Base-by-base conservation (phyloP, 306 rosid genomes). In the Pueraria montana region DNA sequence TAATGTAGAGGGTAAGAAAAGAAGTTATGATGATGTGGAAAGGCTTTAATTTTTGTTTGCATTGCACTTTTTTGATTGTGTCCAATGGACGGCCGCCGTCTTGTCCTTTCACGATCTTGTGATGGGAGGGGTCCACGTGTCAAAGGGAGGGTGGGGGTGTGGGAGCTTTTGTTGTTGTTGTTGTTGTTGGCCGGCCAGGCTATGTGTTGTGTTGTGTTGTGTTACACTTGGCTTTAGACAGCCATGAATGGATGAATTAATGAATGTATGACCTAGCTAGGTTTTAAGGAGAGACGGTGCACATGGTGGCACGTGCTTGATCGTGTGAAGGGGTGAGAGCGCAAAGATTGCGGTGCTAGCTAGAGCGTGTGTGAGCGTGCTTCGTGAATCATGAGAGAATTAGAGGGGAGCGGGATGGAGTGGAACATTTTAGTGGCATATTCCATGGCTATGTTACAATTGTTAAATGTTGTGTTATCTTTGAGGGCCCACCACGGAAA, bases 51-150 rank as follows among this genome's bases (percentile, higher is more conserved):
- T 63, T 40, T 48, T 50, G 86, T 43, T 4, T 79, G 71, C 52
- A 42, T 76, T 84, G 74, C 55, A 69, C 36, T 21, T 69, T 86
- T 86, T 83, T 53, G 53, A 8, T 84, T 68, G 74, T 69, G 82
- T 56, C 78, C 74, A 87, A 87, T 90, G 96, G 91, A 75, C 91
- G 92, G 94, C 92, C 83, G 92, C 92, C 86, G 91, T 87, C 78
- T 80, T 38, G 79, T 75, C 16, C 42, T 42, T 13, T 82, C 67
- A 75, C 50, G 48, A 65, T 11, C 55, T n/a, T 21, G 70, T 6
- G 62, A 42, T 68, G 43, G 36, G 82, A 68, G 83, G 76, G 69
- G 1, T 81, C 86, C 97, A 90, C 88, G 92, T 88, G 98, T 86
- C 91, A 83, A 72, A 66, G 80, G 80, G 71, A 78, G 74, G 38